A percentile compares a stretch with the other conserved stretches of the same genome.
phyloP scores from a whole-genome alignment of 2,329 filamentous ascomycete genomes.

The Aspergillus melleus region DNA sequence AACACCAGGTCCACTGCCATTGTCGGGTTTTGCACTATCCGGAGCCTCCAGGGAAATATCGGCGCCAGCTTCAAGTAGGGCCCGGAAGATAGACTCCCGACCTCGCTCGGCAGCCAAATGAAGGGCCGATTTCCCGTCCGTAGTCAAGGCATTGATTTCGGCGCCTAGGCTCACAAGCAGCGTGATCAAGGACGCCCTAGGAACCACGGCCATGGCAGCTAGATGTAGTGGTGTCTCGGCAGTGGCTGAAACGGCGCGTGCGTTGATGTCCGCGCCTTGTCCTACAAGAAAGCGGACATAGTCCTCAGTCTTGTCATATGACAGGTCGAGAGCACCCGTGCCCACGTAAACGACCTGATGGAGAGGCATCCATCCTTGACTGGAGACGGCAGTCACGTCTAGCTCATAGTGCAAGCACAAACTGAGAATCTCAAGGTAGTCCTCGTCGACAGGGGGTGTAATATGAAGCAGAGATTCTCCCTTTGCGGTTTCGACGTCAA shows the following conservation, averaged over 20 bases:
- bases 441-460: conserved; percentile 23
- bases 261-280: conserved; percentile 27
- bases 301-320: conserved; percentile 21
- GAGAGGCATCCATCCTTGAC: conserved; percentile 26
- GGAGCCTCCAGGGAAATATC: conserved; percentile 23
- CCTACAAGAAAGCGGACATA: conserved; percentile 25
- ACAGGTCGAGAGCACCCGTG: conserved; percentile 19
- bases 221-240: conserved; percentile 31
- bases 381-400: conserved; percentile 18
- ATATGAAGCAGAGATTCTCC: conserved; percentile 33
- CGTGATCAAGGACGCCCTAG: conserved; percentile 17
- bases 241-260: conserved; percentile 1
- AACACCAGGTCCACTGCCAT: conserved; percentile 3
- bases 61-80: conserved; percentile 26
- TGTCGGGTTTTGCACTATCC: conserved; percentile 6
- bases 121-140: conserved; percentile 24
- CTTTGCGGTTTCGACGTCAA: conserved; percentile 26
- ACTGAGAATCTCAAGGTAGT: conserved; percentile 29
- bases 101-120: conserved; percentile 30
- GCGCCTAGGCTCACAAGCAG: conserved; percentile 27
- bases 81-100: conserved; percentile 23
- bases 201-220: conserved; percentile 20
- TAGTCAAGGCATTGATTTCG: conserved; percentile 16
- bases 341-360: conserved; percentile 24
- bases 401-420: conserved; percentile 14